Evolutionary conservation across 2,329 filamentous ascomycete species (phyloP), one percentile per base, ranked within the genome.

Genomic region (Stagonosporopsis rhizophila): DNA sequence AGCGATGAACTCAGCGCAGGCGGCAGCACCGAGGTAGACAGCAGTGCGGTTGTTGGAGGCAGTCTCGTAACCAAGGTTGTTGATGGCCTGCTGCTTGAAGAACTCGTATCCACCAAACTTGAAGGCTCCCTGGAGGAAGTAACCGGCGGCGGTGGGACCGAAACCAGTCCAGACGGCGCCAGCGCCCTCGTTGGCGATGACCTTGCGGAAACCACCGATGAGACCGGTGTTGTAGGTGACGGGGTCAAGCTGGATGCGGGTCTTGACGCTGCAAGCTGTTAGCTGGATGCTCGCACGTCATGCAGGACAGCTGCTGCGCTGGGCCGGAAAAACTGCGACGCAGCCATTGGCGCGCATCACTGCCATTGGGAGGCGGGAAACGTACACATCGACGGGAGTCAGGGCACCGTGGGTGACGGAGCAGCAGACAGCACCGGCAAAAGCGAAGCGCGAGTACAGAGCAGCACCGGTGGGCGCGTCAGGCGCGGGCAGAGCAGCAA

Each of bases 321-420:
- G 52, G 39, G 56, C 55, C 30, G 44, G 55, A 54, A 45, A 53
- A 46, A 45, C 42, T 35, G 53, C 57, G 49, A 44, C 19, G 35
- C 56, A 64, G 71, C 67, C 69, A 75, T 72, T 75, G 72, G 60
- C 39, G 45, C 28, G 23, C 55, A 47, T 23, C 22, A 44, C 2
- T 44, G 56, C 55, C 39, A 38, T 47, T 42, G 49, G 39, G 15
- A 45, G 25, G 20, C 37, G 56, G 58, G 20, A 37, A 60, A 91
- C 94, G 81, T 95, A 98, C 94, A 99, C 95, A 90, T 99, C 95
- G 80, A 99, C 92, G 77, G 95, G 95, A 70, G 95, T 99, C 74
- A 98, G 88, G 76, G 86, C 90, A 81, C 94, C 95, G 87, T 99
- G 95, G 77, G 95, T 99, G 82, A 98, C 83, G 72, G 93, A 95